Evolutionary conservation across 768 basidiomycete genomes (phyloP), one percentile per base, ranked within the genome.

Genomic region (Leccinum rimulosum): DNA sequence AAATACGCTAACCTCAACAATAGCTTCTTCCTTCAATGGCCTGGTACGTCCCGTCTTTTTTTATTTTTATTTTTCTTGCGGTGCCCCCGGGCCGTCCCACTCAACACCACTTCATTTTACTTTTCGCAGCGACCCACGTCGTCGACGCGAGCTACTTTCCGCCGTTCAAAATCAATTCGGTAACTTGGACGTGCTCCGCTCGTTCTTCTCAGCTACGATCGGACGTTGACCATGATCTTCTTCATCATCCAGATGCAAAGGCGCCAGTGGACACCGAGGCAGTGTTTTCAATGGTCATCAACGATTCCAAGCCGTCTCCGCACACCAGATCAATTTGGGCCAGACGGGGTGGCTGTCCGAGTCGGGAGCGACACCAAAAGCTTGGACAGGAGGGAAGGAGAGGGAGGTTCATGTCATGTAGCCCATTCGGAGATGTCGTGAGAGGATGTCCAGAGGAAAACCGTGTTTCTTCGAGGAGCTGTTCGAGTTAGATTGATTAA

Each of bases 1-100:
- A 96, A 91, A 74, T 94, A 95, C 69, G 94, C 95, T 4, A 89
- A 89, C 62, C 77, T 98, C 61, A 99, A 98, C 77, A 98, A 97
- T 73, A 86, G 87, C 65, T 98, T n/a, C n/a, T n/a, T 98, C 80
- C 81, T 99, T 30, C 83, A n/a, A 91, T 64, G 80, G 80, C 57
- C 80, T 99, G 40, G 96, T 98, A 71, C 54, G 93, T 80, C 35
- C 9, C 19, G 14, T 14, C 11, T 30, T 30, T 30, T 8, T 30
- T 30, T 30, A 8, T 8, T 30, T 30, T 30, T 30, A 30, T 30
- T 30, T 30, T 30, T 30, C 28, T 30, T 30, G 28, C 28, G 28
- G 28, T 30, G 28, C 28, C 28, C n/a, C n/a, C n/a, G n/a, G n/a
- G n/a, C 28, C 28, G 28, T 30, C 28, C 28, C 28, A 30, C 28